Percentiles rank a stretch among this genome's conserved stretches.
These are phyloP conservation scores for Citrus australasica DNA, from an alignment of 345 rosid species.

Conservation along the genomic window DNA sequence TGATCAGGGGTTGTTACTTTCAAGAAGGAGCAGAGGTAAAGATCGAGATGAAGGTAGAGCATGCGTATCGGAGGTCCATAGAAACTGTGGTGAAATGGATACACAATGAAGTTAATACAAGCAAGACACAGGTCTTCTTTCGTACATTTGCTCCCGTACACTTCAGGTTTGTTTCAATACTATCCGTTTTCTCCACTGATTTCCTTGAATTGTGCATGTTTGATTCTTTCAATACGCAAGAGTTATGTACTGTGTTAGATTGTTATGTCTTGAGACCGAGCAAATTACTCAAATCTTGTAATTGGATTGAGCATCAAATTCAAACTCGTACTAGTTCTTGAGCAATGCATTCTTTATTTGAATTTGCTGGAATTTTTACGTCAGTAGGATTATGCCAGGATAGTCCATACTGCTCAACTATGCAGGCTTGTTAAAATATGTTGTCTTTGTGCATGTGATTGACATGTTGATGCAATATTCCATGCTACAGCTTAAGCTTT, in stretches of 20 bases:
- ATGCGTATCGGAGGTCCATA: conserved; percentile 60
- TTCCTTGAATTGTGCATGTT: not conserved
- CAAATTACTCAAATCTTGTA: not conserved
- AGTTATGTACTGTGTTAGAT: not conserved
- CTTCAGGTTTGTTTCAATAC: conserved; percentile 64
- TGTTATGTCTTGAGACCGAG: not conserved
- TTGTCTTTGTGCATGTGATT: not conserved
- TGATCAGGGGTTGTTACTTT: conserved; percentile 79
- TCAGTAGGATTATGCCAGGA: not conserved
- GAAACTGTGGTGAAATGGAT: conserved; percentile 77
- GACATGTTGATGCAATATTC: not conserved
- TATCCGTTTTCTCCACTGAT: not conserved
- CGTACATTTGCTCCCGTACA: conserved; percentile 93
- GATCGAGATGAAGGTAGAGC: conserved; percentile 51
- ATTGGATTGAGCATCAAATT: not conserved
- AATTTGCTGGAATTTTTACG: not conserved
- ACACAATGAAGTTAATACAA: conserved; percentile 50
- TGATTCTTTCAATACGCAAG: not conserved
- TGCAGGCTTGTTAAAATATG: not conserved
- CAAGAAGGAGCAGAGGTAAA: conserved; percentile 70
- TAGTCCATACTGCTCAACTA: not conserved
- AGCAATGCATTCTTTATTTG: not conserved
- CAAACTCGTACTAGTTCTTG: not conserved
- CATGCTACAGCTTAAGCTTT: not conserved
- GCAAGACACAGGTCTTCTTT: conserved; percentile 76